Evolutionary conservation across 2,329 filamentous ascomycete genomes (phyloP), one percentile per base, ranked within the genome.

Genomic region (Grosmannia serpens): DNA sequence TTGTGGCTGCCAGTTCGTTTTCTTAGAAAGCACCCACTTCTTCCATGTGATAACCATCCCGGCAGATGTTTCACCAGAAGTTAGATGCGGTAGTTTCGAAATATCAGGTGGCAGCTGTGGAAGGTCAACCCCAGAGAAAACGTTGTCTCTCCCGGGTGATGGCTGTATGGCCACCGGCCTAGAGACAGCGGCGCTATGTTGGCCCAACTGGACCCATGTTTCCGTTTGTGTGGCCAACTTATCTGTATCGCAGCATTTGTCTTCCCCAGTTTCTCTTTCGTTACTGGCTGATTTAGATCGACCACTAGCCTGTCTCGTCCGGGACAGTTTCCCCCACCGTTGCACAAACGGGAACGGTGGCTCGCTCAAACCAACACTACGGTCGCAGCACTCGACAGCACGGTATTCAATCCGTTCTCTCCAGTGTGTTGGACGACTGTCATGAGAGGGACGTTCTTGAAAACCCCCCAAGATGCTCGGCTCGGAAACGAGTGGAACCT

Each of bases 321-420:
- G n/a, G 20, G 26, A 33, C 9, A 22, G 0, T 17, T 20, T 53
- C 17, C 95, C 89, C 92, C 91, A 96, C 53, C 88, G 82, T 70
- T 96, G 91, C 20, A 88, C 77, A 69, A 96, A 96, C 0, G 91
- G 91, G 67, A 95, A 96, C 0, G 91, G 89, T 0, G 92, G 91
- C 38, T 88, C 80, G 57, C 81, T 87, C 52, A 95, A 75, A 35
- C 80, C 74, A 46, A 89, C 73, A 6, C 78, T 80, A 33, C 88
- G 80, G n/a, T 88, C 79, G 62, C 84, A 83, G 70, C 91, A 96
- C 69, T 97, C 92, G 1, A 95, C 88, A 26, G 89, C 91, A 27
- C 82, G 80, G 61, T 95, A 83, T 13, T 75, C 79, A 60, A 96
- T 85, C 64, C 84, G 89, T 5, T 82, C 74, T 64, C 82, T 82